phyloP scores from a whole-genome alignment of 2,329 filamentous ascomycete genomes.

The Pseudogymnoascus sp. region DNA sequence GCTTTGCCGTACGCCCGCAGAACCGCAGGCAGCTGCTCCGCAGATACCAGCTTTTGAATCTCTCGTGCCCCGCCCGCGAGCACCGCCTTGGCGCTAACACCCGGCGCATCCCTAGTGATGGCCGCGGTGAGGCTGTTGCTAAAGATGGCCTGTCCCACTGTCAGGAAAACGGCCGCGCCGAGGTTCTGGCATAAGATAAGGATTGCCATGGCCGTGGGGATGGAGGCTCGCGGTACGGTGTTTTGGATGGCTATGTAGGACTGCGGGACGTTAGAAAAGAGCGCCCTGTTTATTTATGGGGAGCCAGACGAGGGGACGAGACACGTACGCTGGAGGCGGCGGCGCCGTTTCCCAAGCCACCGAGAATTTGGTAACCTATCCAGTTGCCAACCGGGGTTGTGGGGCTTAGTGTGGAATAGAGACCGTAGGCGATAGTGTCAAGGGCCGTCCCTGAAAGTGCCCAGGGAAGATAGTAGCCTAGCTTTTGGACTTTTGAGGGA shows the following conservation, averaged over 20 bases:
- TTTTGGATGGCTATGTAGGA: conserved; percentile 29
- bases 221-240: conserved; percentile 14
- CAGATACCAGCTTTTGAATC: conserved; percentile 27
- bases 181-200: conserved; percentile 30
- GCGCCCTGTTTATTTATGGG: too few species aligned
- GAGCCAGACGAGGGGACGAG: not conserved
- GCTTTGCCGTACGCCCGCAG: conserved; percentile 16
- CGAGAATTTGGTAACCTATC: conserved; percentile 33
- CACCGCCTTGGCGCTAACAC: conserved; percentile 26
- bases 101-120: conserved; percentile 27
- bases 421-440: conserved; percentile 12
- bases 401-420: conserved; percentile 17
- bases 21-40: conserved; percentile 21
- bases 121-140: conserved; percentile 17
- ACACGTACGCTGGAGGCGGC: not conserved
- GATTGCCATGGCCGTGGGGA: not conserved
- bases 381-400: conserved; percentile 14
- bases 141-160: conserved; percentile 26
- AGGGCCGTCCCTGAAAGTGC: conserved; percentile 13
- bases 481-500: conserved; percentile 21
- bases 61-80: conserved; percentile 34
- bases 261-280: conserved; percentile 7
- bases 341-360: conserved; percentile 38
- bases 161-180: conserved; percentile 26
- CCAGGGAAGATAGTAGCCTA: conserved; percentile 20